Conservation (phyloP, 257 asterid genomes). For the Petunia axillaris region DNA sequence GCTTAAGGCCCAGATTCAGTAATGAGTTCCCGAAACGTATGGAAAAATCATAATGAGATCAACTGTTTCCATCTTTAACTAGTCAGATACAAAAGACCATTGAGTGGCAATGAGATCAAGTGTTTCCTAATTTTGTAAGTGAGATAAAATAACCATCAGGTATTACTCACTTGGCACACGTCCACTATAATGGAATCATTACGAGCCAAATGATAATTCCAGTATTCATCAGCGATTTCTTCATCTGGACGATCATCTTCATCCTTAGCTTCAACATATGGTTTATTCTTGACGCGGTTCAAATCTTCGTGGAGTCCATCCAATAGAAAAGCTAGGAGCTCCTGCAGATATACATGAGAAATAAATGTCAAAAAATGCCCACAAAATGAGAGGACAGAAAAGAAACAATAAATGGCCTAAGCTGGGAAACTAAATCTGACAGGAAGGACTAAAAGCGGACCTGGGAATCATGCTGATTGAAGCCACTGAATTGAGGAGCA, state of each 20-base stretch:
- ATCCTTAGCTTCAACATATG: conserved; percentile 89
- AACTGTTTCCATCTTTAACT: not conserved
- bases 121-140: conserved; percentile 5
- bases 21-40: not conserved
- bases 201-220: conserved; percentile 95
- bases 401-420: not conserved
- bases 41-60: not conserved
- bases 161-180: conserved; percentile 75
- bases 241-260: conserved; percentile 84
- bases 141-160: conserved; percentile 17
- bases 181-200: conserved; percentile 96
- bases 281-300: conserved; percentile 94
- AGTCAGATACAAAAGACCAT: too few species aligned
- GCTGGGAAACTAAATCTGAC: conserved; percentile 15
- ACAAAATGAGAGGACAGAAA: conserved; percentile 2
- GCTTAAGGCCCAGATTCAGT: not conserved
- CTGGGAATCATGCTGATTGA: conserved; percentile 96
- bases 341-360: conserved; percentile 50
- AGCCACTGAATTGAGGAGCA: conserved; percentile 97
- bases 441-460: conserved; percentile 48
- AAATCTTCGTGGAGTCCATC: conserved; percentile 99
- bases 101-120: not conserved
- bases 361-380: conserved; percentile 12
- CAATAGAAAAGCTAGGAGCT: conserved; percentile 89
- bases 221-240: conserved; percentile 90